These are phyloP conservation scores for Starmerella apis DNA, from an alignment of 805 yeast genomes.

Conservation along the genomic window DNA sequence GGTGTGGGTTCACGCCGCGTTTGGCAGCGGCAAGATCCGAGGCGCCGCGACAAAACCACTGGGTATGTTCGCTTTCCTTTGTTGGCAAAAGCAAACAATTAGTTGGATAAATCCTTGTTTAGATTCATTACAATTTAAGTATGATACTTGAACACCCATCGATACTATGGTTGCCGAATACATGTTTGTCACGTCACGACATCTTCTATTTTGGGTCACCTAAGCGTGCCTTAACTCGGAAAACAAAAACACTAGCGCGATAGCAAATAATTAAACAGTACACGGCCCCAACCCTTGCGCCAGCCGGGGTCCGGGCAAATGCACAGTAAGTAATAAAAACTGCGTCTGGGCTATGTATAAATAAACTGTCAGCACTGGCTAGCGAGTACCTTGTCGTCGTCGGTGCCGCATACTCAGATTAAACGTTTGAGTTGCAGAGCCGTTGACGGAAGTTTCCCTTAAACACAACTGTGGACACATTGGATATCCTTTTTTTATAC, in stretches of 20 bases:
- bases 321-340: neutral
- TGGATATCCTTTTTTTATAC: neutral
- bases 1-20: neutral
- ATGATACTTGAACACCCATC: too few relatives aligned
- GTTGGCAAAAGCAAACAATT: too few relatives aligned
- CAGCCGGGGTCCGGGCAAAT: conserved; percentile 1
- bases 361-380: neutral
- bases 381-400: neutral
- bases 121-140: too few relatives aligned
- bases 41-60: neutral
- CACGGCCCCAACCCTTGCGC: conserved; percentile 5
- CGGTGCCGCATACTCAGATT: neutral
- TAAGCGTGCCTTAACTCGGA: conserved; percentile 1
- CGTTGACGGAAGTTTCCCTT: neutral
- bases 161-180: too few relatives aligned
- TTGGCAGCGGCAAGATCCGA: neutral
- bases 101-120: too few relatives aligned
- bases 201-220: neutral
- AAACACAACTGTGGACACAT: neutral
- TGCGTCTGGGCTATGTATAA: neutral
- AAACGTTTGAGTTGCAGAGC: neutral
- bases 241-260: conserved; percentile 4
- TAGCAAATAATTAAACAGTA: conserved; percentile 2
- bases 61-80: too few relatives aligned
- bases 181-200: neutral